Evolutionary conservation across 225 moss, liverwort and hornwort species (phyloP).

Genomic region (Pseudoscleropodium purum): DNA sequence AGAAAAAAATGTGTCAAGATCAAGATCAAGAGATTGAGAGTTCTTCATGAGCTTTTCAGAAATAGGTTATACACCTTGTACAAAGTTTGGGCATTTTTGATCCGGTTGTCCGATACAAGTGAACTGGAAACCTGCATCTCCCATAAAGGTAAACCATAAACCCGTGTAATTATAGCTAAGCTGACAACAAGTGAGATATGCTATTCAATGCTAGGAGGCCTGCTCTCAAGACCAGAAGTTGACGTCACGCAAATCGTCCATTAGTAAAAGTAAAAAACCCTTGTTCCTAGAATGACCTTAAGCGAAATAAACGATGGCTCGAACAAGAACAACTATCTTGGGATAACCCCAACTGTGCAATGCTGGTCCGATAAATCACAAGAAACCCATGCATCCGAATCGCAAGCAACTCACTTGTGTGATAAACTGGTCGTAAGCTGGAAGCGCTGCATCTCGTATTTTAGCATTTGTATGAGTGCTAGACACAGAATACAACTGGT

Average conservation of each 20-base stretch:
- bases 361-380: neutral
- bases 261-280: neutral
- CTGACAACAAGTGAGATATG: neutral
- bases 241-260: neutral
- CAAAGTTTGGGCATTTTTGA: conserved; percentile 50
- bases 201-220: neutral
- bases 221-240: neutral
- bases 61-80: conserved; percentile 45
- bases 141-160: neutral
- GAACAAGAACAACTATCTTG: neutral
- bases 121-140: conserved; percentile 55
- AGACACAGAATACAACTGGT: conserved; percentile 12
- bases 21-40: neutral
- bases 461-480: conserved; percentile 79
- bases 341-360: neutral
- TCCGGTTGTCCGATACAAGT: conserved; percentile 56
- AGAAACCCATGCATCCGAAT: neutral
- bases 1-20: neutral
- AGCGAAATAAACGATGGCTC: neutral
- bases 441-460: conserved; percentile 76
- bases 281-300: neutral
- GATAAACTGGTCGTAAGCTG: conserved; percentile 75
- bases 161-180: neutral
- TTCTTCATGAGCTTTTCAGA: neutral
- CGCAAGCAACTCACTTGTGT: conserved; percentile 41